Percentiles rank a stretch among this genome's conserved stretches.
Evolutionary conservation across 257 asterid species (phyloP).

Genomic region (Solanum boliviense): DNA sequence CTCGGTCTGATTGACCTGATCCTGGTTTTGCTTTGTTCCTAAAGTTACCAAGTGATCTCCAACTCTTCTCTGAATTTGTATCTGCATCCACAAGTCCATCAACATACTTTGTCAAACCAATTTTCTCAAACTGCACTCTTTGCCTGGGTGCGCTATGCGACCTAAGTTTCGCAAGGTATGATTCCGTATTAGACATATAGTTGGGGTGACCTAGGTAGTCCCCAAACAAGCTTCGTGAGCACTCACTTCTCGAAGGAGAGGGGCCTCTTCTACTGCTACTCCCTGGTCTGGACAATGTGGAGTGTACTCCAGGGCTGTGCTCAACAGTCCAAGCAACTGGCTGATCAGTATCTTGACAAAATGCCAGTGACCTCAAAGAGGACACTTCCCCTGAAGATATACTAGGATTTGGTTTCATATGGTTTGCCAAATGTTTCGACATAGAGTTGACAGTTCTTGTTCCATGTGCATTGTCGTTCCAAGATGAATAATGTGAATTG

Average conservation of each 20-base stretch:
- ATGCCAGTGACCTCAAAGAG: constrained; percentile 27
- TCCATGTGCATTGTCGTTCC: constrained; percentile 41
- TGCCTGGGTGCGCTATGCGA: constrained; percentile 93
- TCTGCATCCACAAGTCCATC: constrained; percentile 47
- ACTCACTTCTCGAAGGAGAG: constrained; percentile 54
- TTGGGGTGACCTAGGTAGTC: constrained; percentile 56
- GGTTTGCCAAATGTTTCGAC: constrained; percentile 31
- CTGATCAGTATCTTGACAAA: constrained; percentile 33
- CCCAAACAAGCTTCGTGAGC: constrained; percentile 49
- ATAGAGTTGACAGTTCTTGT: constrained; percentile 14
- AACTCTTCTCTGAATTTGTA: constrained; percentile 49
- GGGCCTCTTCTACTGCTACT: constrained; percentile 42
- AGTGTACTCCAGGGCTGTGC: constrained; percentile 49
- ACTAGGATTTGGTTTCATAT: constrained; percentile 61
- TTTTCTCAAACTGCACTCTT: constrained; percentile 53
- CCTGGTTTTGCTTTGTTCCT: constrained; percentile 9
- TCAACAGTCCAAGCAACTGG: constrained; percentile 34
- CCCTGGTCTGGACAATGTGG: constrained; percentile 50
- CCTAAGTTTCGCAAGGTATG: constrained; percentile 72
- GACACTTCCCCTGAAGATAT: constrained; percentile 63
- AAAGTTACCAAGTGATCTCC: constrained; percentile 16
- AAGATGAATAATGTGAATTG: constrained; percentile 32
- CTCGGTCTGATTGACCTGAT: constrained; percentile 21
- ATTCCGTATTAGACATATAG: constrained; percentile 82
- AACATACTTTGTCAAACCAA: constrained; percentile 14